phyloP scores from a whole-genome alignment of 1,284 basidiomycete genomes.

The Fomitopsis palustris region DNA sequence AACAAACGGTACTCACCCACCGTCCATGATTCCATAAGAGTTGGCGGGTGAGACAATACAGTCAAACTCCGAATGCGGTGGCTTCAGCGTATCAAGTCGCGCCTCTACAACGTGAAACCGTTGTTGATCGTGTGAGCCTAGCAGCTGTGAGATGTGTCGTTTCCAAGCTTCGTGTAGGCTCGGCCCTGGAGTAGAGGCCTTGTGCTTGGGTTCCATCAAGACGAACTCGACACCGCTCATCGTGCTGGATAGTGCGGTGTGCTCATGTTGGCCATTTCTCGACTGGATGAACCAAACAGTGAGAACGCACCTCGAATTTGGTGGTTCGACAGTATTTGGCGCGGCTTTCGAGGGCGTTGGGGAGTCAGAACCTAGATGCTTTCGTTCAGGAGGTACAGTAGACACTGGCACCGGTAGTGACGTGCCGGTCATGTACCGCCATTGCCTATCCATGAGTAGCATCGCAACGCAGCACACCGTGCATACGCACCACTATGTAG shows the following conservation, averaged over 20 bases:
- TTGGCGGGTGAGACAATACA: conserved; percentile 11
- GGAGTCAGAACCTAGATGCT: too few relatives aligned
- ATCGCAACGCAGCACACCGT: too few relatives aligned
- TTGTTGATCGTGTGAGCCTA: conserved; percentile 3
- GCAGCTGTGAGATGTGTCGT: background rate
- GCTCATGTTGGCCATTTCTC: too few relatives aligned
- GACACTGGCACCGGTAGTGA: too few relatives aligned
- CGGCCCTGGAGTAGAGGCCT: background rate
- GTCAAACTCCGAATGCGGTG: conserved; percentile 9
- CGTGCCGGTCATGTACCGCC: too few relatives aligned
- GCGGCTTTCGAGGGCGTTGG: too few relatives aligned
- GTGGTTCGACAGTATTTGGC: too few relatives aligned
- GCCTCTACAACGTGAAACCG: conserved; percentile 8
- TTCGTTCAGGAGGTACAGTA: too few relatives aligned
- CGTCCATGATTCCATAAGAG: conserved; percentile 11
- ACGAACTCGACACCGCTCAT: conserved; percentile 7
- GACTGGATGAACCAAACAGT: too few relatives aligned
- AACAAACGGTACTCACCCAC: conserved; percentile 1
- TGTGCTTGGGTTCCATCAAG: conserved; percentile 10
- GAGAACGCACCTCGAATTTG: too few relatives aligned
- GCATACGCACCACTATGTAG: too few relatives aligned
- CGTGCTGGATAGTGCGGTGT: background rate
- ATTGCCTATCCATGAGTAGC: too few relatives aligned
- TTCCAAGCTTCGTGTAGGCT: conserved; percentile 8
- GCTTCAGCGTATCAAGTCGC: conserved; percentile 4